Conservation (phyloP, 139 green algal species). For the Dunaliella primolecta region DNA sequence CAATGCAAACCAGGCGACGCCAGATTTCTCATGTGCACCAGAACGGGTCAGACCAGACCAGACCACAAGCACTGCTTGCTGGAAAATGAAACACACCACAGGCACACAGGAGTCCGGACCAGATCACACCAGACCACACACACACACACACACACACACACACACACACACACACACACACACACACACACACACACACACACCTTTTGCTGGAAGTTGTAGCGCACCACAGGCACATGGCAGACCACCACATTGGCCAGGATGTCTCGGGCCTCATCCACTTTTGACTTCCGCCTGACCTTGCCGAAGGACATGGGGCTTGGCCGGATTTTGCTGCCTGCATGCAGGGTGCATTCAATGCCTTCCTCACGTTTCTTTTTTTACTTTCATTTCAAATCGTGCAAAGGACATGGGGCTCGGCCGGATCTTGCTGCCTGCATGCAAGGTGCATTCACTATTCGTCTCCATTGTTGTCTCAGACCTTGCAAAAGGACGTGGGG, state of each 20-base stretch:
- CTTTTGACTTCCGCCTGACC: slow-evolving; percentile 53
- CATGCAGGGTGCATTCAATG: background rate
- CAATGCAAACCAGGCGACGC: no score
- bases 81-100: no score
- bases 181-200: background rate
- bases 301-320: slow-evolving; percentile 29
- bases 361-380: background rate
- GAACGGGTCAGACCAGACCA: no score
- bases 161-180: background rate
- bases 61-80: no score
- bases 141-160: slow-evolving; percentile 1
- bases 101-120: no score
- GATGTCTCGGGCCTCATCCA: slow-evolving; percentile 93
- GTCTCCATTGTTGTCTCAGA: no score
- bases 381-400: no score
- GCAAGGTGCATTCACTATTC: no score
- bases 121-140: no score
- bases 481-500: slow-evolving; percentile 31
- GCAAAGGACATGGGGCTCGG: slow-evolving; percentile 5
- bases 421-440: slow-evolving; percentile 13
- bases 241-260: slow-evolving; percentile 91
- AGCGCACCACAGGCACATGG: slow-evolving; percentile 85
- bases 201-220: slow-evolving; percentile 86
- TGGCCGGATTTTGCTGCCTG: slow-evolving; percentile 44
- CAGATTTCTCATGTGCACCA: no score